Evolutionary conservation across 352 stramenopile genomes (phyloP).

Genomic region (Discostella stelligera): DNA sequence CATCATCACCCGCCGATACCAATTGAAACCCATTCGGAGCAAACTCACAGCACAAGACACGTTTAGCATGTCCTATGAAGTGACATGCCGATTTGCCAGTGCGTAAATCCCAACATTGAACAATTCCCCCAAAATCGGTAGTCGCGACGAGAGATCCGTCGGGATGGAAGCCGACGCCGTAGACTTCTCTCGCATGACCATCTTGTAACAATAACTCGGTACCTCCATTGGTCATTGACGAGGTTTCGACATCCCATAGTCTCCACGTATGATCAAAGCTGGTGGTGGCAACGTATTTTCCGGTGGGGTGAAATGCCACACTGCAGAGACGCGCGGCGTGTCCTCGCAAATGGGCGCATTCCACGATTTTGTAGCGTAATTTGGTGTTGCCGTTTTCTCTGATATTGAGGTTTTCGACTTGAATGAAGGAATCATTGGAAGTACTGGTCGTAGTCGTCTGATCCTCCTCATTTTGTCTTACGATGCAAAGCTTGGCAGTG

Average conservation of each 20-base stretch:
- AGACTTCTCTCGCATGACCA: slow-evolving; percentile 93
- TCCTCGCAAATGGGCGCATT: slow-evolving; percentile 74
- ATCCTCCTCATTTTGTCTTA: slow-evolving; percentile 45
- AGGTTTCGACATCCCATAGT: slow-evolving; percentile 95
- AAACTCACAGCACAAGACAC: slow-evolving; percentile 93
- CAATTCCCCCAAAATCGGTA: slow-evolving; percentile 92
- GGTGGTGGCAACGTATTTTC: slow-evolving; percentile 90
- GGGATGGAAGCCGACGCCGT: slow-evolving; percentile 93
- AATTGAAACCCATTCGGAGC: slow-evolving; percentile 90
- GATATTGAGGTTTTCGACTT: slow-evolving; percentile 25
- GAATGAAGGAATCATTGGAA: too few relatives aligned
- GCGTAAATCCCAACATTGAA: slow-evolving; percentile 94
- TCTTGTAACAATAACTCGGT: slow-evolving; percentile 94
- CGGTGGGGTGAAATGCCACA: slow-evolving; percentile 93
- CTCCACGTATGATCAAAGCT: slow-evolving; percentile 97
- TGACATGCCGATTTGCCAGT: slow-evolving; percentile 90
- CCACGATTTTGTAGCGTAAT: slow-evolving; percentile 55
- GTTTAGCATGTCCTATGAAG: slow-evolving; percentile 90
- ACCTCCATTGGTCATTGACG: slow-evolving; percentile 49
- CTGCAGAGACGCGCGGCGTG: slow-evolving; percentile 77
- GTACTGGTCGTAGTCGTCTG: slow-evolving; percentile 20
- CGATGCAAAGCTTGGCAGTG: slow-evolving; percentile 75
- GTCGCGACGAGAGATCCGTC: slow-evolving; percentile 92
- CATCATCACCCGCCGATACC: slow-evolving; percentile 93
- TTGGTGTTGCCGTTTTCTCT: slow-evolving; percentile 14